Evolutionary conservation across 306 rosid species (phyloP), one percentile per base, ranked within the genome.

Genomic region (Clitoria ternatea): DNA sequence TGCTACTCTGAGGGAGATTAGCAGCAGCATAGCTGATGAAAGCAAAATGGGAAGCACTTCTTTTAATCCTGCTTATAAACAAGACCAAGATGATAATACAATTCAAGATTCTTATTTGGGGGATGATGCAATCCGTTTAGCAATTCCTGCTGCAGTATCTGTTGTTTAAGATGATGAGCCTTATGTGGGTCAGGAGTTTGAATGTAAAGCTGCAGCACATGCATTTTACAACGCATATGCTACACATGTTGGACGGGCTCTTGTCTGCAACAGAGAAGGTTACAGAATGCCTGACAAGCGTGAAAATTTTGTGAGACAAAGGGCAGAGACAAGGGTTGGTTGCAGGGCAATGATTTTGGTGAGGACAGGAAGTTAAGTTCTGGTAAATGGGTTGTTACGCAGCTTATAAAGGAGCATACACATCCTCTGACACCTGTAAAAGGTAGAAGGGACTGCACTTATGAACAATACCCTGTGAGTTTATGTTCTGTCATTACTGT

Each of bases 181-280:
- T 33, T 91, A 84, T 79, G 79, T 87, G 45, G 99, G 99, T 52
- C 99, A 85, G 81, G 99, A 94, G 80, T 94, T 94, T 49, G 99
- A 94, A 7, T 81, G 96, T 0, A 97, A 94, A 80, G 89, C 95
- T 30, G 92, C 92, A 26, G 97, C 97, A 3, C 97, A 91, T 75
- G 92, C 97, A 9, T 94, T 89, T 83, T 94, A 94, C 71, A 94
- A 94, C 71, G 84, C 95, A 37, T 94, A 94, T 76, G 97, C 99
- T 36, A 80, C 90, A 0, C 84, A 72, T 1, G 84, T 89, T 35
- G 99, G 97, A 9, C 95, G 99, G 48, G 95, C 96, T 48, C 92
- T 94, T 48, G 99, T 91, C 60, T 94, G 99, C 85, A 94, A 94
- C 73, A 94, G 91, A 81, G 99, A 94, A 84, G 99, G 99, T 53